phyloP scores from a whole-genome alignment of 1,284 basidiomycete species.

The Cryptococcus sp. region DNA sequence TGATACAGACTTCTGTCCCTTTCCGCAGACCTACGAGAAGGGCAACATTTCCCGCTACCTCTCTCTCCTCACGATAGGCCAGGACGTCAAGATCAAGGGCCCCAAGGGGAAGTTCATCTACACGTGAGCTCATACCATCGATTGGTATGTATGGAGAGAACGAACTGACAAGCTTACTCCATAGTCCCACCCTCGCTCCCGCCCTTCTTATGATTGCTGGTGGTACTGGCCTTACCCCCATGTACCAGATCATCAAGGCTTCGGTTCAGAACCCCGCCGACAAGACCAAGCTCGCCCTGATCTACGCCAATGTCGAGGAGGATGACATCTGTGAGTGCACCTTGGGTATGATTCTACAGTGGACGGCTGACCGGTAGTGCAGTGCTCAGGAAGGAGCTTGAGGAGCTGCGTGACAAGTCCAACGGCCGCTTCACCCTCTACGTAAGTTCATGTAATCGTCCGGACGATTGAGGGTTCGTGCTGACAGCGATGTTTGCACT shows the following conservation, averaged over 20 bases:
- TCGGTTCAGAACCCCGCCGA: conserved; percentile 81
- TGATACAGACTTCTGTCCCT: not conserved
- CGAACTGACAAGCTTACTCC: conserved; percentile 12
- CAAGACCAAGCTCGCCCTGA: conserved; percentile 73
- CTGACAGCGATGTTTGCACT: no score
- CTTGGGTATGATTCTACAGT: not conserved
- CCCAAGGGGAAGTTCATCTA: conserved; percentile 93
- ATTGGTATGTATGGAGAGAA: not conserved
- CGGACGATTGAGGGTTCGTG: not conserved
- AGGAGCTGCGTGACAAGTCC: conserved; percentile 58
- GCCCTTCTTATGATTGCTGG: conserved; percentile 96
- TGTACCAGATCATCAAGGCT: conserved; percentile 90
- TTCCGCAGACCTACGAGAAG: conserved; percentile 78
- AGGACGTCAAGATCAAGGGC: conserved; percentile 84
- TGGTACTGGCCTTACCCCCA: conserved; percentile 89
- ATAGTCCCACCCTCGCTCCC: conserved; percentile 60
- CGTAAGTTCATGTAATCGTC: conserved; percentile 29
- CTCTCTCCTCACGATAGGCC: conserved; percentile 73
- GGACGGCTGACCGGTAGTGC: not conserved
- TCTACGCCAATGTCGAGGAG: conserved; percentile 92
- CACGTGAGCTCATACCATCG: conserved; percentile 25
- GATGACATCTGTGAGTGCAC: conserved; percentile 64
- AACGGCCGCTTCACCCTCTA: conserved; percentile 70
- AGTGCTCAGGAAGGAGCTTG: conserved; percentile 80
- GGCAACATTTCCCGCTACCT: conserved; percentile 92